Evolutionary conservation across 2,329 filamentous ascomycete species (phyloP).

Genomic region (Calonectria naviculata): DNA sequence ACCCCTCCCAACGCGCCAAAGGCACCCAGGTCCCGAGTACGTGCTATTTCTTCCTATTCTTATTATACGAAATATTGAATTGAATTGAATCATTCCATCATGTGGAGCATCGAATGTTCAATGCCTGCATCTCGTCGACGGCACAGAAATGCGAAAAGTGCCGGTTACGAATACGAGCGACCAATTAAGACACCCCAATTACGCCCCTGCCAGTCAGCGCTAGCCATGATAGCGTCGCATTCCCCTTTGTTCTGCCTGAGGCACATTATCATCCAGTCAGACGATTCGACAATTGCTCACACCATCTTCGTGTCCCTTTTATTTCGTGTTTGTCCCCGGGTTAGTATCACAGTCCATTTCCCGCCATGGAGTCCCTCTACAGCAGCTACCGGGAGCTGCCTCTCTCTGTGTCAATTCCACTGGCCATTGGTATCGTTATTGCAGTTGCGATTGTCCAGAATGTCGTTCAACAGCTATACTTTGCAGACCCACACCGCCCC

Average conservation of each 20-base stretch:
- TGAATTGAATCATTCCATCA: not conserved
- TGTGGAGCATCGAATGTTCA: not conserved
- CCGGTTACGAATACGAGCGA: not conserved
- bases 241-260: not conserved
- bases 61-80: not conserved
- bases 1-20: too few relatives aligned
- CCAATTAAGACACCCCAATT: not conserved
- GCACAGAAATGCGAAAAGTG: not conserved
- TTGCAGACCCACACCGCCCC: conserved; percentile 84
- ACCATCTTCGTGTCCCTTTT: not conserved
- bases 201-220: not conserved
- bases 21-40: too few relatives aligned
- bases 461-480: conserved; percentile 80
- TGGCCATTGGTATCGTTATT: conserved; percentile 55
- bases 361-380: conserved; percentile 18
- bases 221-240: not conserved
- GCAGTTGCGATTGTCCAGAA: conserved; percentile 76
- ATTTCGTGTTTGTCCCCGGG: not conserved
- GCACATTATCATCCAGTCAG: not conserved
- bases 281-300: not conserved
- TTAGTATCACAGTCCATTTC: not conserved
- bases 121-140: not conserved
- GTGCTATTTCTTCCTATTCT: not conserved
- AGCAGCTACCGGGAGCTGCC: conserved; percentile 15
- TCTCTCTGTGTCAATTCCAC: conserved; percentile 43